These are phyloP conservation scores for Thraustochytrium sp. DNA, from an alignment of 352 stramenopile species.

Conservation along the genomic window DNA sequence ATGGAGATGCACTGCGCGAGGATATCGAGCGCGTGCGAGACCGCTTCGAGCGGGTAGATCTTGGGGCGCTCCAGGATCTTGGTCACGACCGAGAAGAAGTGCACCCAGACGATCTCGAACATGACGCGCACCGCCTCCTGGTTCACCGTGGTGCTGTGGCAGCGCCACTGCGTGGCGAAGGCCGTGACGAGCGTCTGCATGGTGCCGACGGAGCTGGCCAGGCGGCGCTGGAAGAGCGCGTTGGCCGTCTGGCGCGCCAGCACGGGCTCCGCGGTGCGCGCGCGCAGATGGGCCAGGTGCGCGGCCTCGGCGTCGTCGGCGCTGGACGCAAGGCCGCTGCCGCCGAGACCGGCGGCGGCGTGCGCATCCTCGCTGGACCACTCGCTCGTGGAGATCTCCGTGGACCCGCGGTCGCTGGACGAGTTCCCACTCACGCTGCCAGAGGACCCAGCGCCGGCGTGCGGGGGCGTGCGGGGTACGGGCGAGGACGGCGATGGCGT, in stretches of 20 bases:
- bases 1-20: constrained; percentile 10
- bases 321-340: neutral
- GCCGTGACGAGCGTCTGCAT: neutral
- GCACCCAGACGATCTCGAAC: constrained; percentile 77
- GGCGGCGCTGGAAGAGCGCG: constrained; percentile 46
- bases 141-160: constrained; percentile 72
- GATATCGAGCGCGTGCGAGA: constrained; percentile 28
- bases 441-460: neutral
- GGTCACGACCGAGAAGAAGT: constrained; percentile 69
- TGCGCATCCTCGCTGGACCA: neutral
- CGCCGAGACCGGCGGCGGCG: neutral
- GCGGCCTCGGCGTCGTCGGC: neutral
- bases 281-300: too few relatives aligned
- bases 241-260: constrained; percentile 55
- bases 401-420: neutral
- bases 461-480: too few relatives aligned
- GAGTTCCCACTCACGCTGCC: neutral
- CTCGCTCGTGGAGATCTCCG: neutral
- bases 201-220: neutral
- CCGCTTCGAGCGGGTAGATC: constrained; percentile 47
- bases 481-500: too few relatives aligned
- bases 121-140: constrained; percentile 74
- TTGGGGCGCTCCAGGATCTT: constrained; percentile 66
- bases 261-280: neutral
- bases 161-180: neutral